Base-by-base conservation (phyloP, 139 green algal species). In the Trebouxia sp. region DNA sequence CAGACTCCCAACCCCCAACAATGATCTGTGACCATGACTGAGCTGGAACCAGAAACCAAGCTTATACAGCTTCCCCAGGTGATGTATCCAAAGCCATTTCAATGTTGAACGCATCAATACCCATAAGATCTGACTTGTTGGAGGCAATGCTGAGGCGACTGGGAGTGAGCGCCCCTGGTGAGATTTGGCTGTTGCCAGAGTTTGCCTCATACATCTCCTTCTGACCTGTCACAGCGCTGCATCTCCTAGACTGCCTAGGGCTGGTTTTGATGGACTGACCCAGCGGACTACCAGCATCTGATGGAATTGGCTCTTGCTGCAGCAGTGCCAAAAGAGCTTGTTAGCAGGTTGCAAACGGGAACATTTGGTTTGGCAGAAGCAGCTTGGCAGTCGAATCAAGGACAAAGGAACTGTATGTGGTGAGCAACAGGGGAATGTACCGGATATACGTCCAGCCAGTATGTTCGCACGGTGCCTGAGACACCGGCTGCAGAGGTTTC, bases 361-460 rank as follows among this genome's bases (percentile, higher is more conserved):
- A n/a, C n/a, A n/a, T n/a, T n/a, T n/a, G n/a, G n/a, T n/a, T n/a
- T n/a, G n/a, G n/a, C n/a, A n/a, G n/a, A n/a, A n/a, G n/a, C n/a
- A n/a, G n/a, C n/a, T n/a, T n/a, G n/a, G n/a, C n/a, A n/a, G n/a
- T n/a, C n/a, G n/a, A n/a, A n/a, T n/a, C n/a, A n/a, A n/a, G n/a
- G n/a, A n/a, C n/a, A n/a, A n/a, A n/a, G n/a, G n/a, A n/a, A n/a
- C n/a, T n/a, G n/a, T n/a, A n/a, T n/a, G n/a, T n/a, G 22, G 26
- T 4, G 35, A 15, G 24, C 55, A 37, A 65, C 17, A 32, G 24
- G 35, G 6, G 15, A 42, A 35, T 14, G 8, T n/a, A 72, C 62
- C 62, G 62, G 62, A 45, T 72, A 72, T 12, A 72, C 62, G 12
- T 72, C 62, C 32, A 83, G n/a, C 78, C 78, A 83, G 75, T 83